A percentile compares a stretch with the other conserved stretches of the same genome.
phyloP scores from a whole-genome alignment of 768 basidiomycete species.

The Kwoniella heveanensis region DNA sequence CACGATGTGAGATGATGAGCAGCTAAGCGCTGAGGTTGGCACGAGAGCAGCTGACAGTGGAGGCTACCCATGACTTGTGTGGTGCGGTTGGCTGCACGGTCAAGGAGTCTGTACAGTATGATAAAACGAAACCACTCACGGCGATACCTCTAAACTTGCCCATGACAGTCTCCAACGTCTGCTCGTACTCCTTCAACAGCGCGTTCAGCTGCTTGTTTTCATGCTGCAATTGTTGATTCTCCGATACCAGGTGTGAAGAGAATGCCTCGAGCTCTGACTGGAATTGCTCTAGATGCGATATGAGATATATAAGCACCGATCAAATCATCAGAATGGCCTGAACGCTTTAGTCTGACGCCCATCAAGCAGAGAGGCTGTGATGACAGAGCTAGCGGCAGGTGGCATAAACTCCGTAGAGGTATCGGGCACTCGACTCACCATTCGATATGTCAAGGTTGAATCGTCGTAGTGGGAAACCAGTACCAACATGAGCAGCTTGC shows the following conservation, averaged over 20 bases:
- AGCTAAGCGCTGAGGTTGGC: no score
- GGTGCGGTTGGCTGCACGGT: no score
- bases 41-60: no score
- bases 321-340: no score
- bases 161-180: slow-evolving; percentile 95
- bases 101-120: not conserved
- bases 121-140: slow-evolving; percentile 61
- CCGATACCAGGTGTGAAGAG: slow-evolving; percentile 86
- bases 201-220: slow-evolving; percentile 92
- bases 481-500: slow-evolving; percentile 71
- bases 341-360: no score
- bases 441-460: slow-evolving; percentile 81
- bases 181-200: slow-evolving; percentile 91
- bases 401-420: no score
- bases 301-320: no score
- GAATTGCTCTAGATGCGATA: slow-evolving; percentile 69
- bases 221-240: slow-evolving; percentile 86
- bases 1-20: slow-evolving; percentile 2
- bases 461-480: slow-evolving; percentile 76
- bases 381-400: no score
- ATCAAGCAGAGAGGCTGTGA: no score
- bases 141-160: slow-evolving; percentile 88
- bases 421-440: slow-evolving; percentile 53
- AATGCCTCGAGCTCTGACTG: slow-evolving; percentile 87
- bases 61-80: no score